Evolutionary conservation across 176 grass and related monocot genomes (phyloP).

Genomic region (Musa acuminata): DNA sequence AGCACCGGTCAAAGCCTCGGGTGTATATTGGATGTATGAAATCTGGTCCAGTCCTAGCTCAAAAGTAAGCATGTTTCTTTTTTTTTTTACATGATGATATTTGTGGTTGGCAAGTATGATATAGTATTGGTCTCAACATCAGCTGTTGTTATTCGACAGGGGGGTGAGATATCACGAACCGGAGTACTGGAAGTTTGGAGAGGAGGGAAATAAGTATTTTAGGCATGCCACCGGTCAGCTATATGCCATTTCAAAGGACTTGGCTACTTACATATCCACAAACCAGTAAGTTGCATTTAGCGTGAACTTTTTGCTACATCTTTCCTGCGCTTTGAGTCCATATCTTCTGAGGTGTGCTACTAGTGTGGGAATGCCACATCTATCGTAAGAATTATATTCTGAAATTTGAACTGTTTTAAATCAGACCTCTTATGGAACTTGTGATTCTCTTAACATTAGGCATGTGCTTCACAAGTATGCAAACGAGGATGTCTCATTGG

Average conservation of each 20-base stretch:
- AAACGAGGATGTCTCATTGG: conserved; percentile 64
- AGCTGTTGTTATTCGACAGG: conserved; percentile 5
- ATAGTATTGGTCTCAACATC: neutral
- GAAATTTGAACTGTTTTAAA: neutral
- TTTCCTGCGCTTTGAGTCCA: no score
- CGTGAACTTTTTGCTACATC: neutral
- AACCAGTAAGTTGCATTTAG: conserved; percentile 24
- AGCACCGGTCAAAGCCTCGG: conserved; percentile 61
- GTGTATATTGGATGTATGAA: conserved; percentile 93
- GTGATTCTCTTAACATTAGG: conserved; percentile 24
- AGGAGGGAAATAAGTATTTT: conserved; percentile 43
- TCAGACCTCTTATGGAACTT: neutral
- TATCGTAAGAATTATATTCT: neutral
- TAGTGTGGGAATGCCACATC: neutral
- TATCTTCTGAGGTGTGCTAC: no score
- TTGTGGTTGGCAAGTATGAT: neutral
- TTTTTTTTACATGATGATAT: neutral
- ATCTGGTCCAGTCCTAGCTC: conserved; percentile 78
- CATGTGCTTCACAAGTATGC: conserved; percentile 72
- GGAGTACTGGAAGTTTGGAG: conserved; percentile 46
- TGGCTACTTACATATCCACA: conserved; percentile 37
- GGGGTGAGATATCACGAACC: conserved; percentile 47
- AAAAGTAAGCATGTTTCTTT: conserved; percentile 54
- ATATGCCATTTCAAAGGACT: conserved; percentile 44
- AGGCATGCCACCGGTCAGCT: conserved; percentile 43